Evolutionary conservation across 2,329 filamentous ascomycete species (phyloP).

Genomic region (Diaporthe sp.): DNA sequence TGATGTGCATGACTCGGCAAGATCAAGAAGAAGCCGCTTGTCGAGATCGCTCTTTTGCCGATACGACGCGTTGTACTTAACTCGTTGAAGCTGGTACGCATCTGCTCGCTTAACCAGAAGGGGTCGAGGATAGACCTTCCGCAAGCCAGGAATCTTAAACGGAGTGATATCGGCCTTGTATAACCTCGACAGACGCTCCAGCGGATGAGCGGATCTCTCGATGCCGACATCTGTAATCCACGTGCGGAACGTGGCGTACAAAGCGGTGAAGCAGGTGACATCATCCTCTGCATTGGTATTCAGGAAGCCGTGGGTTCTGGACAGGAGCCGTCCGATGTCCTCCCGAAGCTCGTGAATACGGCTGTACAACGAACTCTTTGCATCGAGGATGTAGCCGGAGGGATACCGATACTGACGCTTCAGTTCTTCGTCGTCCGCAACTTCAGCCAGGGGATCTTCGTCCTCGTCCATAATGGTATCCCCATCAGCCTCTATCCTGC

Average conservation of each 20-base stretch:
- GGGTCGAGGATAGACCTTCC: slow-evolving; percentile 93
- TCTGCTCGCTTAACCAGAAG: slow-evolving; percentile 94
- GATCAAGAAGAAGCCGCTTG: slow-evolving; percentile 84
- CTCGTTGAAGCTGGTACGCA: slow-evolving; percentile 93
- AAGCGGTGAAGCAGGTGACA: slow-evolving; percentile 91
- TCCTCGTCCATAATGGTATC: slow-evolving; percentile 62
- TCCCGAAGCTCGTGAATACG: slow-evolving; percentile 86
- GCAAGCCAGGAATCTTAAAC: slow-evolving; percentile 93
- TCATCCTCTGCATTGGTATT: slow-evolving; percentile 91
- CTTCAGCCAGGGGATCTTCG: slow-evolving; percentile 71
- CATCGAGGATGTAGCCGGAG: slow-evolving; percentile 84
- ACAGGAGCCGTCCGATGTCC: slow-evolving; percentile 83
- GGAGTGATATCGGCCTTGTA: slow-evolving; percentile 89
- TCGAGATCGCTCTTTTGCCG: slow-evolving; percentile 92
- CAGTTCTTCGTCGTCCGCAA: slow-evolving; percentile 84
- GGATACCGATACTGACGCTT: slow-evolving; percentile 91
- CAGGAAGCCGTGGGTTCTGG: slow-evolving; percentile 87
- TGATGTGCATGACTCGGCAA: slow-evolving; percentile 91
- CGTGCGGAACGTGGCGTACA: slow-evolving; percentile 92
- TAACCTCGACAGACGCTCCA: slow-evolving; percentile 88
- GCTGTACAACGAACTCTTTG: slow-evolving; percentile 74
- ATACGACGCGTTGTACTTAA: slow-evolving; percentile 92
- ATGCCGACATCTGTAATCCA: slow-evolving; percentile 99
- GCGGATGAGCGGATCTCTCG: slow-evolving; percentile 91
- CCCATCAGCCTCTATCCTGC: slow-evolving; percentile 67